Base-by-base conservation (phyloP, 1,284 basidiomycete genomes). In the Heterobasidion occidentale region DNA sequence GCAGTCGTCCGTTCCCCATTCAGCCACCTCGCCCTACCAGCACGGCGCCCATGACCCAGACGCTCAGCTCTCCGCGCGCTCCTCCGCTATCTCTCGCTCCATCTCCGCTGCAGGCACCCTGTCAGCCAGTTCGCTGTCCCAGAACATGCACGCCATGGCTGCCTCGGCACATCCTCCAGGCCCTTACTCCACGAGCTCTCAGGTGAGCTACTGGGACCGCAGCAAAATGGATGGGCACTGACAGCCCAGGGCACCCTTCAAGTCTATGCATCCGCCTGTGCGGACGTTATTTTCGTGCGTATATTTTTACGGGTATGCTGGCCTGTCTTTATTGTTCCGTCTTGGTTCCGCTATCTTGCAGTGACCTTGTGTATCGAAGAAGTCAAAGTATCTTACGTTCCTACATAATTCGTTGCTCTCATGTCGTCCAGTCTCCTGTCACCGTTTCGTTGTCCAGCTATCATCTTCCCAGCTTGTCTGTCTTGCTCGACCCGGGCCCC, bases 211-310 rank as follows among this genome's bases (percentile, higher is more conserved):
- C 12, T 60, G 59, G 59, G 51, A 52, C n/a, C 59, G 59, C 20
- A 56, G 51, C 34, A 60, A 60, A 55, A 47, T 60, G 46, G 51
- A 54, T 33, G 58, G 58, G 48, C 52, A 56, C 44, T 45, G 44
- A 45, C 12, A n/a, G 38, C n/a, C 27, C 27, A 27, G 27, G 27
- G 27, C 3, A 27, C 27, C 4, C 27, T 27, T 4, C 5, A 27
- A 27, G 27, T 27, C 27, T 4, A 27, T 27, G 27, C 27, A 27
- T 27, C 27, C 27, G 27, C 27, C 27, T 27, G 27, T 4, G 27
- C 27, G 27, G 27, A 27, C 27, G 27, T 27, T 27, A 27, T 27
- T 27, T 27, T 6, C 6, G 27, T 27, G 27, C 27, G 6, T 27
- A 27, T 27, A 27, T 27, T 27, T 27, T 27, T 27, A 27, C 27